A percentile compares a stretch with the other conserved stretches of the same genome.
Evolutionary conservation across 106 monocot genomes (phyloP).

Genomic region (Allium cepa): DNA sequence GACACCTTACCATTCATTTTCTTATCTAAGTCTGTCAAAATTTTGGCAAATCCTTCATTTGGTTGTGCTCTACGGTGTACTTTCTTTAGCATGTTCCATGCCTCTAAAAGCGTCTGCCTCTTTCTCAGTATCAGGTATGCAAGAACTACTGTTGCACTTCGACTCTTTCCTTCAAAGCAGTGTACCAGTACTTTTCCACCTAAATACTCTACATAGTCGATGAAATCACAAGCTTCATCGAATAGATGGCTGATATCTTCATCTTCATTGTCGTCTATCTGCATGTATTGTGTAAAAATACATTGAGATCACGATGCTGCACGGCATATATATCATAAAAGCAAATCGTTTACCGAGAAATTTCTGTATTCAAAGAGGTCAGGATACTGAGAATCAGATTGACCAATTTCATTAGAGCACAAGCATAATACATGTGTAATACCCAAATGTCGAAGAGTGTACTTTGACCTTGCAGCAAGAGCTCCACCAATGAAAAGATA

Average conservation of each 20-base stretch:
- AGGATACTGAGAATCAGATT: constrained; percentile 78
- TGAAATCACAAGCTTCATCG: constrained; percentile 68
- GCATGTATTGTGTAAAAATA: neutral
- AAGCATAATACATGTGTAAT: constrained; percentile 83
- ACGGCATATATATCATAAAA: neutral
- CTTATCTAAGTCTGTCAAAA: constrained; percentile 56
- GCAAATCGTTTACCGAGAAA: constrained; percentile 48
- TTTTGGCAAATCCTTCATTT: constrained; percentile 77
- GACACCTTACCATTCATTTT: constrained; percentile 54
- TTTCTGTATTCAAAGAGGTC: constrained; percentile 70
- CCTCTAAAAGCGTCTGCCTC: constrained; percentile 46
- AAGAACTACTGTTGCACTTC: constrained; percentile 83
- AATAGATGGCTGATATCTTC: constrained; percentile 67
- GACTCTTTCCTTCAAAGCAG: constrained; percentile 85
- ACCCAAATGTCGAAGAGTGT: constrained; percentile 73
- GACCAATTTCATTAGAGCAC: constrained; percentile 86
- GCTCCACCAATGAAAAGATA: constrained; percentile 80
- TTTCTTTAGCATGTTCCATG: constrained; percentile 70
- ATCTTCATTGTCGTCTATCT: constrained; percentile 77
- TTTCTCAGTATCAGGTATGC: constrained; percentile 76
- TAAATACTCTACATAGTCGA: constrained; percentile 43
- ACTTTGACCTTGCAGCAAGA: constrained; percentile 61
- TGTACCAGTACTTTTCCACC: constrained; percentile 81
- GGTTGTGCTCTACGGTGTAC: constrained; percentile 81
- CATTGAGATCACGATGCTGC: neutral